phyloP scores from a whole-genome alignment of 179 eudicot genomes.

The Silene vulgaris region DNA sequence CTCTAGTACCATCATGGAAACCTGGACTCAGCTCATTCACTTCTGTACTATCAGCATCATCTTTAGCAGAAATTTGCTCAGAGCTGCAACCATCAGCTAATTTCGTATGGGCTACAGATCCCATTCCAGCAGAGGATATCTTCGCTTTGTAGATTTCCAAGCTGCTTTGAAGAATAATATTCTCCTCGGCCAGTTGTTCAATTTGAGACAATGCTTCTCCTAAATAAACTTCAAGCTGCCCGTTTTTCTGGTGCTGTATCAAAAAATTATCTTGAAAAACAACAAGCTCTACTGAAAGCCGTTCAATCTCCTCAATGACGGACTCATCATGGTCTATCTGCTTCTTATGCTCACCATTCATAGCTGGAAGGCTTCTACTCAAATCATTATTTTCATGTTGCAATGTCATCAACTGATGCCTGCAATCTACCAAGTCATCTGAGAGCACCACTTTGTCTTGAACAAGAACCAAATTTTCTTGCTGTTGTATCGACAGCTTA shows the following conservation, averaged over 20 bases:
- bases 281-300: slow-evolving; percentile 35
- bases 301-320: slow-evolving; percentile 32
- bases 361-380: slow-evolving; percentile 25
- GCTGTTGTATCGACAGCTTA: slow-evolving; percentile 24
- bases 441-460: slow-evolving; percentile 30
- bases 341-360: slow-evolving; percentile 30
- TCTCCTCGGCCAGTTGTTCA: slow-evolving; percentile 55
- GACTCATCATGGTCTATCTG: slow-evolving; percentile 30
- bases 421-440: slow-evolving; percentile 44
- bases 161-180: slow-evolving; percentile 38
- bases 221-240: slow-evolving; percentile 48
- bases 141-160: slow-evolving; percentile 38
- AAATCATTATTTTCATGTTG: slow-evolving; percentile 38
- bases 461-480: slow-evolving; percentile 29
- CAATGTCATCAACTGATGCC: slow-evolving; percentile 31
- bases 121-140: slow-evolving; percentile 27
- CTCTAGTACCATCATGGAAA: slow-evolving; percentile 28
- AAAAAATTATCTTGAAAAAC: slow-evolving; percentile 32
- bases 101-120: slow-evolving; percentile 14
- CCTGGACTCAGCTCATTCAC: slow-evolving; percentile 29
- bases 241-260: slow-evolving; percentile 21
- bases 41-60: slow-evolving; percentile 20
- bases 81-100: slow-evolving; percentile 26
- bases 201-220: slow-evolving; percentile 46
- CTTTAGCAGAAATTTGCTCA: slow-evolving; percentile 17